Base-by-base conservation (phyloP, 2,329 filamentous ascomycete species). In the Talaromyces sp. region DNA sequence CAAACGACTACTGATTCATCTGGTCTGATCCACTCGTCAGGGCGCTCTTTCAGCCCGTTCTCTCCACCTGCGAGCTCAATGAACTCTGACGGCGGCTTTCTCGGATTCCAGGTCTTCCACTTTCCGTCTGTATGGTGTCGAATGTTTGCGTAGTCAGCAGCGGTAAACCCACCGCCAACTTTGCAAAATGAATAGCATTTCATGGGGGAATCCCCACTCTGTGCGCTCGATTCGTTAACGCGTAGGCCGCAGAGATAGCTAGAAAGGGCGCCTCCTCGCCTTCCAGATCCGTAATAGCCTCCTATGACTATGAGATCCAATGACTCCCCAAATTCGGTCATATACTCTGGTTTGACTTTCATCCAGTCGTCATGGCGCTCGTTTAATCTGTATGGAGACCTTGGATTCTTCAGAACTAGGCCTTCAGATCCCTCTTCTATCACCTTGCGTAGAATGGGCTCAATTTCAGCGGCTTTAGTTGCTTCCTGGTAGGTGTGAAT, bases 271-370 rank as follows among this genome's bases (percentile, higher is more conserved):
- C 93, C 94, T 54, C 94, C 94, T 54, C 94, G 85, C 59, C 84
- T 86, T 0, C 94, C 94, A 31, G 89, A 90, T 14, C 94, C 94
- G 71, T 90, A 99, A 75, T 96, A 97, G 9, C 91, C 94, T 58
- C 93, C 94, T 57, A 99, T 85, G 17, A 99, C 81, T 14, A 97
- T 79, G 65, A 92, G 91, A 71, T 99, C 94, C 3, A 99, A 84
- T 0, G 89, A 91, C 75, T 97, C 93, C 63, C 94, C 94, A 72
- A 94, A 96, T 64, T 96, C 93, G 2, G 88, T 88, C 92, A 97
- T 97, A 74, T 99, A 99, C 65, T 99, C 94, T 1, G 94, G 94
- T 69, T 99, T 99, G 9, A 99, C 92, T 72, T 99, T 99, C 77
- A 97, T 88, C 94, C 94, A 99, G 74, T 96, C 91, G 67, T 96